Conservation (phyloP, 78 protist species). For the Dictyostelium brefeldianum region DNA sequence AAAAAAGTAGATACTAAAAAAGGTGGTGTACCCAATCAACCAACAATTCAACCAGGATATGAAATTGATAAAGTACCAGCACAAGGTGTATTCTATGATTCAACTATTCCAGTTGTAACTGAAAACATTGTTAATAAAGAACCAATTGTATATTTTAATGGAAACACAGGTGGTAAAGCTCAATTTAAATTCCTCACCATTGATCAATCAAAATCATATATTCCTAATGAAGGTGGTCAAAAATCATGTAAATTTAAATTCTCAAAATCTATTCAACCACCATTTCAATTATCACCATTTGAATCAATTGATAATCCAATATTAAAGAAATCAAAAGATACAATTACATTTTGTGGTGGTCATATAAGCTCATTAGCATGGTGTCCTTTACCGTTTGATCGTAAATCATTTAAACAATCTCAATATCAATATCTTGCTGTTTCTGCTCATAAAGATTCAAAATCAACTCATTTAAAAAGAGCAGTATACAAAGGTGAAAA, state of each 20-base stretch:
- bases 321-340: neutral
- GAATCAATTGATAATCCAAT: neutral
- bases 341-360: conserved; percentile 26
- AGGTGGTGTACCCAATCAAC: neutral
- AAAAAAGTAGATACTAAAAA: neutral
- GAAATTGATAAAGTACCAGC: neutral
- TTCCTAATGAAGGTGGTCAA: neutral
- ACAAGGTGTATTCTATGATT: neutral
- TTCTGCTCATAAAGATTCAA: neutral
- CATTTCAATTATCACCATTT: neutral
- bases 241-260: neutral
- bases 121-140: neutral
- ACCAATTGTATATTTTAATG: neutral
- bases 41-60: neutral
- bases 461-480: conserved; percentile 1
- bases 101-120: neutral
- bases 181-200: neutral
- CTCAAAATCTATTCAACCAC: neutral
- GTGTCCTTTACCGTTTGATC: conserved; percentile 47
- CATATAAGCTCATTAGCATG: conserved; percentile 25
- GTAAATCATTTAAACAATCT: neutral
- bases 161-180: neutral
- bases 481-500: conserved; percentile 11
- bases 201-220: neutral
- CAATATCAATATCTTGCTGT: conserved; percentile 47